These are phyloP conservation scores for Heterotrichella gracilis DNA, from an alignment of 352 stramenopile genomes.

Conservation along the genomic window DNA sequence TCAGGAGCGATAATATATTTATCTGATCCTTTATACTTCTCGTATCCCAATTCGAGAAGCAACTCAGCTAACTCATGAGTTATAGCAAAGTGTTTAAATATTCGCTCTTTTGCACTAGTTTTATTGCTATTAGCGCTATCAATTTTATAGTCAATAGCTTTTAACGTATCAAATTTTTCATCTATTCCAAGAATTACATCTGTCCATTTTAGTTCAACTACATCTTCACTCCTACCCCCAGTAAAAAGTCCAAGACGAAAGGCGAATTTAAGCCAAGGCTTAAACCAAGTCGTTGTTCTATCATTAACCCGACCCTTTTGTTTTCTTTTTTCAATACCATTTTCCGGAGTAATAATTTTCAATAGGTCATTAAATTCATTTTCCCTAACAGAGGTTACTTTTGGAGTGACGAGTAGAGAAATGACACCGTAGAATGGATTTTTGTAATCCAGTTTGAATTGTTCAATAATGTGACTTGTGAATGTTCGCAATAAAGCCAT, in stretches of 20 bases:
- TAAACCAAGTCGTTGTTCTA: background rate
- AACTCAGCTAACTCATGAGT: background rate
- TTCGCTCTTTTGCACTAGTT: background rate
- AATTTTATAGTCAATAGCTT: conserved; percentile 9
- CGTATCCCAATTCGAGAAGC: background rate
- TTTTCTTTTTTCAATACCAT: background rate
- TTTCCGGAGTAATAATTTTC: background rate
- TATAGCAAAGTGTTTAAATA: background rate
- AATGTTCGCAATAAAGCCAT: background rate
- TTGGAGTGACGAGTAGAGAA: background rate
- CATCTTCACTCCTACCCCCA: background rate
- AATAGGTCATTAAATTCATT: background rate
- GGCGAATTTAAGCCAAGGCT: background rate
- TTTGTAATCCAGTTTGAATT: background rate
- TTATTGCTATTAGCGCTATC: background rate
- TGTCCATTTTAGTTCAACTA: background rate
- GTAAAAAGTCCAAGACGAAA: background rate
- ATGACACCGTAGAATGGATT: background rate
- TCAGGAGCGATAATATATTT: background rate
- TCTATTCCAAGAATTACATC: background rate
- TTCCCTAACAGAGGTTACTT: background rate
- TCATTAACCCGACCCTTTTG: background rate
- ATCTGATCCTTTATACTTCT: background rate
- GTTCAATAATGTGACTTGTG: background rate
- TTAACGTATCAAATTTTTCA: background rate